These are phyloP conservation scores for Prunus yedoensis DNA, from an alignment of 331 rosid species.

Conservation along the genomic window DNA sequence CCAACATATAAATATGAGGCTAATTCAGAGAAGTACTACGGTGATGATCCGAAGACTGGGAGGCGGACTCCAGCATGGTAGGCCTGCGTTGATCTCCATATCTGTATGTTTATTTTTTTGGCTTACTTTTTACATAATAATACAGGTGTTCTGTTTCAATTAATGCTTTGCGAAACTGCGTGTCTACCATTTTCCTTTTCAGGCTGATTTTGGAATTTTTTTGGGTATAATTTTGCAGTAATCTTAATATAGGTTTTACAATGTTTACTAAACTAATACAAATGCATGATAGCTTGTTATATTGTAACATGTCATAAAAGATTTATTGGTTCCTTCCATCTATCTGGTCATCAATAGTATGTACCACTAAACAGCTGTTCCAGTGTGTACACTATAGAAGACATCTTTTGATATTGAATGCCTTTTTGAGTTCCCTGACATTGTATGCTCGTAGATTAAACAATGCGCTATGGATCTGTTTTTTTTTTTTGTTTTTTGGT, in stretches of 20 bases:
- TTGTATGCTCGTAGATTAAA: not conserved
- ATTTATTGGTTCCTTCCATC: not conserved
- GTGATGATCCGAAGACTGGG: constrained; percentile 74
- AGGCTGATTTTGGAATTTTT: not conserved
- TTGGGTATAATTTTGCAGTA: not conserved
- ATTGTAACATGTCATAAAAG: not conserved
- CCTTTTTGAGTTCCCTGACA: not conserved
- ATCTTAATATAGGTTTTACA: not conserved
- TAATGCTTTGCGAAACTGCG: not conserved
- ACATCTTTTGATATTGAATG: not conserved
- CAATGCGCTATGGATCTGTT: not conserved
- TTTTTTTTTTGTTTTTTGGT: not conserved
- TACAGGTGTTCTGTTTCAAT: not conserved
- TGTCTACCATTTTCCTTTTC: not conserved
- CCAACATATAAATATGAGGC: constrained; percentile 90
- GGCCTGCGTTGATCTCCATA: constrained; percentile 29
- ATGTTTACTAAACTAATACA: not conserved
- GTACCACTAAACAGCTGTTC: no score
- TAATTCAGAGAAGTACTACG: constrained; percentile 71
- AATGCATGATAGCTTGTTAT: not conserved
- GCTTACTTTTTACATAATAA: not conserved
- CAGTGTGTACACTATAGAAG: not conserved
- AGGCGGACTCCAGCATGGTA: constrained; percentile 98
- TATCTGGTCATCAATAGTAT: not conserved
- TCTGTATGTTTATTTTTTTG: constrained; percentile 8